Evolutionary conservation across 2,329 filamentous ascomycete species (phyloP).

Genomic region (Aciculosporium take): DNA sequence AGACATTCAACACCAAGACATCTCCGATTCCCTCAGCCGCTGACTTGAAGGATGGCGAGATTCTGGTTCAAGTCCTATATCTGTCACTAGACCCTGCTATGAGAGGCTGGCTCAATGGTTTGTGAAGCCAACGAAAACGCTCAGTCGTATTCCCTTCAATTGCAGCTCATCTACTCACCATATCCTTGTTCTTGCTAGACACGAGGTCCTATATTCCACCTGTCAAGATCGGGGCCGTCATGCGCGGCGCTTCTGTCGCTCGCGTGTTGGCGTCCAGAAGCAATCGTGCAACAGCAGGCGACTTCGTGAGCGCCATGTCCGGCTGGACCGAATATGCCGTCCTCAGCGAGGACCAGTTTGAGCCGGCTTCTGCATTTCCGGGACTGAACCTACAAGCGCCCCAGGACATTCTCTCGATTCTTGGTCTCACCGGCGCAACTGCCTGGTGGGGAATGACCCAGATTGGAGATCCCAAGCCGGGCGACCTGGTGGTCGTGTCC

Average conservation of each 20-base stretch:
- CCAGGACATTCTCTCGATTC: slow-evolving; percentile 47
- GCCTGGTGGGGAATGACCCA: slow-evolving; percentile 63
- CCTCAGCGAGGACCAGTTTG: slow-evolving; percentile 35
- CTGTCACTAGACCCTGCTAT: slow-evolving; percentile 63
- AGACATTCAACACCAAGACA: slow-evolving; percentile 46
- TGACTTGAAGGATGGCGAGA: slow-evolving; percentile 47
- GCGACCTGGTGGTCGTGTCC: slow-evolving; percentile 63
- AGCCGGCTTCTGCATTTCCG: slow-evolving; percentile 26
- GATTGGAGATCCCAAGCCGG: slow-evolving; percentile 51
- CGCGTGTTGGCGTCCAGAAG: slow-evolving; percentile 49
- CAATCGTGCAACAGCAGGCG: slow-evolving; percentile 38
- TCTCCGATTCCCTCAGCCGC: slow-evolving; percentile 34
- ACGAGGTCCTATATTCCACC: slow-evolving; percentile 49
- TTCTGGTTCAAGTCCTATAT: slow-evolving; percentile 48
- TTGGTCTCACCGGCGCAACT: slow-evolving; percentile 56
- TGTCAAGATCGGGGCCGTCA: slow-evolving; percentile 51
- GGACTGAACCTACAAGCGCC: slow-evolving; percentile 19
- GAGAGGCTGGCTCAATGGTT: slow-evolving; percentile 55
- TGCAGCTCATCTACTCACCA: not conserved
- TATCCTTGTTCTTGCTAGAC: slow-evolving; percentile 18
- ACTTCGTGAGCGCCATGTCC: slow-evolving; percentile 36
- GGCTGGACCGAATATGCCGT: slow-evolving; percentile 58
- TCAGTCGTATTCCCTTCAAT: not conserved
- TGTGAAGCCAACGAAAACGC: slow-evolving; percentile 6
- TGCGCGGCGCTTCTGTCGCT: slow-evolving; percentile 49